phyloP scores from a whole-genome alignment of 257 asterid genomes.

The Leonotis leonurus region DNA sequence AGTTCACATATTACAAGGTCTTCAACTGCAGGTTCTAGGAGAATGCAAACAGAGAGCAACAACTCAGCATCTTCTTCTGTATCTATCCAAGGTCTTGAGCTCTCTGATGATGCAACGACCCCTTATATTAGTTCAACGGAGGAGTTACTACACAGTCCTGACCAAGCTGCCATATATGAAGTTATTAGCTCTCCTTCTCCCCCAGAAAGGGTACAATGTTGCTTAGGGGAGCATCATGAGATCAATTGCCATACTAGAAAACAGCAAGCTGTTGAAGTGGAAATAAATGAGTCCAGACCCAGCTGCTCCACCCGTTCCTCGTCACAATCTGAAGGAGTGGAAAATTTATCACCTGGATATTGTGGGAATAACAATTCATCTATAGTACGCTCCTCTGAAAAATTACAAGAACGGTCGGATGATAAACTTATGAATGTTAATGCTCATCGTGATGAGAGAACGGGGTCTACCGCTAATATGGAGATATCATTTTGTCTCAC shows the following conservation, averaged over 20 bases:
- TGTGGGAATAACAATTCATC: conserved; percentile 29
- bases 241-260: conserved; percentile 1
- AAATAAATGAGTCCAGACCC: conserved; percentile 38
- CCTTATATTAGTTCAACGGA: conserved; percentile 33
- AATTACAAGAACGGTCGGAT: conserved; percentile 23
- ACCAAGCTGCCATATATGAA: conserved; percentile 29
- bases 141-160: conserved; percentile 29
- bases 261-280: conserved; percentile 38
- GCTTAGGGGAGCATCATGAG: conserved; percentile 12
- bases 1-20: no score
- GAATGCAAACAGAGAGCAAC: conserved; percentile 55
- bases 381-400: conserved; percentile 17
- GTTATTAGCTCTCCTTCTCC: conserved; percentile 28
- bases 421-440: conserved; percentile 30
- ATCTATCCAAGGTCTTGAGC: conserved; percentile 67
- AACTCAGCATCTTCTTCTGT: conserved; percentile 73
- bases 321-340: conserved; percentile 34
- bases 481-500: no score
- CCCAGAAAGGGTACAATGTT: conserved; percentile 19
- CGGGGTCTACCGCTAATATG: conserved; percentile 12
- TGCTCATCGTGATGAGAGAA: conserved; percentile 31
- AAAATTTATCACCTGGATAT: conserved; percentile 22
- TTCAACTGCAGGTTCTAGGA: conserved; percentile 38
- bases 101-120: conserved; percentile 49
- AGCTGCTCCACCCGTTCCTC: conserved; percentile 57